Percentiles rank a stretch among this genome's conserved stretches.
phyloP scores from a whole-genome alignment of 2,329 filamentous ascomycete genomes.

The Penicillium digitatum region DNA sequence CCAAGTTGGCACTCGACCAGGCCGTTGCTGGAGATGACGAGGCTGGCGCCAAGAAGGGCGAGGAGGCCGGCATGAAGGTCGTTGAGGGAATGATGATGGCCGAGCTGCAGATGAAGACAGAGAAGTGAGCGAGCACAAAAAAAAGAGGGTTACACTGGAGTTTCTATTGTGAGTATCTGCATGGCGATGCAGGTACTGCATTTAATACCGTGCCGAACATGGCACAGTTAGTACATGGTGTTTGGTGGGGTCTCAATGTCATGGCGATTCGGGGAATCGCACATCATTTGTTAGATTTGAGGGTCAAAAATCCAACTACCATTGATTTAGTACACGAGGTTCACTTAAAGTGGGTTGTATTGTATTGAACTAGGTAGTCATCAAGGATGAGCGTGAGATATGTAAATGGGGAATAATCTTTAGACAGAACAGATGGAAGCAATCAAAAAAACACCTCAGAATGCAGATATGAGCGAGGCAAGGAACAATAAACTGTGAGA shows the following conservation, averaged over 20 bases:
- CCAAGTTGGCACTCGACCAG: constrained; percentile 85
- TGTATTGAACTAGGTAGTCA: background rate
- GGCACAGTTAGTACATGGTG: constrained; percentile 6
- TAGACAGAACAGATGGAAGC: background rate
- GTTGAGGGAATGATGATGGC: constrained; percentile 50
- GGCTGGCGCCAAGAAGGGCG: constrained; percentile 49
- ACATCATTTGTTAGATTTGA: constrained; percentile 1
- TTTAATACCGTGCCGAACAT: background rate
- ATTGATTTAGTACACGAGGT: background rate
- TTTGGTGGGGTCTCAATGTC: constrained; percentile 1
- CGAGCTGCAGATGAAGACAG: constrained; percentile 28
- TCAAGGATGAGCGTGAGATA: background rate
- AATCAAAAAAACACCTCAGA: constrained; percentile 3
- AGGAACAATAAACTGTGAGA: background rate
- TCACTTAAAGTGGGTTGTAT: background rate
- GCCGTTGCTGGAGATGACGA: constrained; percentile 60
- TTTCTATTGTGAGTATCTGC: constrained; percentile 9
- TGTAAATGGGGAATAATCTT: constrained; percentile 5
- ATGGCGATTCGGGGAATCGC: constrained; percentile 2
- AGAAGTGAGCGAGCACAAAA: constrained; percentile 12
- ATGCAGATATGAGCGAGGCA: background rate
- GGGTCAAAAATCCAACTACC: background rate
- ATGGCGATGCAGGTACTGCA: background rate
- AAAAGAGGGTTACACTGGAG: background rate
- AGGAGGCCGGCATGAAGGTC: constrained; percentile 48